Evolutionary conservation across 2,329 filamentous ascomycete species (phyloP), one percentile per base, ranked within the genome.

Genomic region (Colletotrichum shisoi): DNA sequence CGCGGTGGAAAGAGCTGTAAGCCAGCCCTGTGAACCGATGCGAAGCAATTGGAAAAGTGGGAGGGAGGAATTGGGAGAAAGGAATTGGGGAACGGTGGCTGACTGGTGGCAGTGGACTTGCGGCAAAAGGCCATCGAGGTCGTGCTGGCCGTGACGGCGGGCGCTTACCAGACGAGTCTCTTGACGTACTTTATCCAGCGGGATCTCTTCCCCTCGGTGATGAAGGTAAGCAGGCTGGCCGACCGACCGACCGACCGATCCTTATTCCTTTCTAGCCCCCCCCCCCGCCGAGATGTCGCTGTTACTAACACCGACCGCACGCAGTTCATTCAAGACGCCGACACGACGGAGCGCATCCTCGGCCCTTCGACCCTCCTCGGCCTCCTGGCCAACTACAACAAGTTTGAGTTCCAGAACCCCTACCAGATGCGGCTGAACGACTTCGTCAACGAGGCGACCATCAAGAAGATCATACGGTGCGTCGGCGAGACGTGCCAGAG

Each of bases 351-450:
- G 19, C 83, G 85, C 73, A 87, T 87, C 65, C 85, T 92, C 49
- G 87, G 91, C 66, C 91, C 94, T 0, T 93, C 97, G 71, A 87
- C 90, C 15, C 85, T 98, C 11, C 84, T 97, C 21, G 94, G 94
- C 13, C 84, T 98, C 4, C 82, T 99, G 60, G 91, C 92, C 71
- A 99, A 98, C 79, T 98, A 98, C 84, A 98, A 99, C 85, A 99
- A 98, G 78, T 99, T 99, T 74, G 95, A 99, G 78, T 94, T 96
- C 64, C 94, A 97, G 76, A 99, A 99, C 72, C 94, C 94, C 0
- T 99, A 99, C 73, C 91, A 95, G 73, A 82, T 96, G 70, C 91
- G 94, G 34, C 85, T 99, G 17, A 93, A 94, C 73, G 94, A 98
- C 77, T 98, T 98, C 78, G 93, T 97, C 73, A 97, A 99, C 75